Base-by-base conservation (phyloP, 768 basidiomycete species). In the Termitomyces sp. region DNA sequence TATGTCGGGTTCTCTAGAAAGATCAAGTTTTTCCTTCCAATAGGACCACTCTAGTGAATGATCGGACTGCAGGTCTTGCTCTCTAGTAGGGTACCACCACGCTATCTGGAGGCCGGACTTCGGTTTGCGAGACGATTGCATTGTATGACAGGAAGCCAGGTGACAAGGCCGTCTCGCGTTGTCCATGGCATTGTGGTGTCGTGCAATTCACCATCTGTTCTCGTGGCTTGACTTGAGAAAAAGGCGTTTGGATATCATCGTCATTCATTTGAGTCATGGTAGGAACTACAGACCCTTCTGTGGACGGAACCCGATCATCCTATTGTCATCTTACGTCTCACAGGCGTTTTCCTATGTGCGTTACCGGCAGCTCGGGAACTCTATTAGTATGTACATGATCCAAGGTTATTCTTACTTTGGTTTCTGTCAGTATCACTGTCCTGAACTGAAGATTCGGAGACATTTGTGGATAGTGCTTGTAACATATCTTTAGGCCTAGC, bases 251-350 rank as follows among this genome's bases (percentile, higher is more conserved):
- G 20, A 56, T 57, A 32, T 30, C 45, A 40, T 43, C 49, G 22
- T 16, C 47, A 57, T 54, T 58, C 55, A 47, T 40, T 22, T 49
- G 43, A 58, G 30, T 30, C 28, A 32, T 24, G 40, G 50, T 18
- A 20, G 42, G 45, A 47, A 30, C n/a, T 53, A 57, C 65, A 76
- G 78, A 84, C 80, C 70, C 72, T 72, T 64, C 76, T 94, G 38
- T 93, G 92, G 91, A 88, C 93, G 86, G 90, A 93, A 67, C 92
- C 92, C 36, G 87, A 91, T 70, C 92, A 94, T 69, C 92, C 91
- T 12, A 84, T 94, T 61, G 79, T 94, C 51, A 88, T 92, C 58
- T 73, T 83, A 61, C 75, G 84, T 32, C 80, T 94, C 10, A 84
- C 83, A 16, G 83, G 83, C 59, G 84, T 94, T 60, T 94, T 94